phyloP scores from a whole-genome alignment of 352 stramenopile genomes.

The Globisporangium nunn region DNA sequence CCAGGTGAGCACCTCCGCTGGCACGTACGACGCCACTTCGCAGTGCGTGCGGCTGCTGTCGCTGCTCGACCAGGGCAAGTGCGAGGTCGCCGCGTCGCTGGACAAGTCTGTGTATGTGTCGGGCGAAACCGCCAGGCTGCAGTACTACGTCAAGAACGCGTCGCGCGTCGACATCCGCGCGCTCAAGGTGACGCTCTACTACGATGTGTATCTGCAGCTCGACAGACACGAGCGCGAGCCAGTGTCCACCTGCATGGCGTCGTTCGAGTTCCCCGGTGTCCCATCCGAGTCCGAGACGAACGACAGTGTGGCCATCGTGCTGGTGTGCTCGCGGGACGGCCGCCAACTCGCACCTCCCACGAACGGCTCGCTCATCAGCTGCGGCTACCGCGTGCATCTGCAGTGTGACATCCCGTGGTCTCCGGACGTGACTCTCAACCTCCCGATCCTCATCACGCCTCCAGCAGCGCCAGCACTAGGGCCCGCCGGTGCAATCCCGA shows the following conservation, averaged over 20 bases:
- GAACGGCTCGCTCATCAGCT: conserved; percentile 19
- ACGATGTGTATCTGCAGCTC: conserved; percentile 17
- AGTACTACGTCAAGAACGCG: conserved; percentile 28
- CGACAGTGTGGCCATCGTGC: conserved; percentile 16
- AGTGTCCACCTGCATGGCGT: not conserved
- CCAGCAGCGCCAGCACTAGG: not conserved
- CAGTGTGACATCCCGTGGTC: conserved; percentile 36
- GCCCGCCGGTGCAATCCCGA: not conserved
- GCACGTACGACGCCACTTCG: conserved; percentile 17
- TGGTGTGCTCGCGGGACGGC: conserved; percentile 1
- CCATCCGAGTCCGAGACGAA: conserved; percentile 9
- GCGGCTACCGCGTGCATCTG: conserved; percentile 26
- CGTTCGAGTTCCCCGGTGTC: conserved; percentile 5
- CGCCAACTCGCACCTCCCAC: conserved; percentile 25
- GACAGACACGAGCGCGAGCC: conserved; percentile 6
- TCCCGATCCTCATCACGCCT: conserved; percentile 15
- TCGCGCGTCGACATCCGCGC: conserved; percentile 28
- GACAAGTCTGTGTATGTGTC: conserved; percentile 29
- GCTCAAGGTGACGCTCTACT: conserved; percentile 18
- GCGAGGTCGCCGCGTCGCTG: conserved; percentile 23
- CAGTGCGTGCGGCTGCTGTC: conserved; percentile 26
- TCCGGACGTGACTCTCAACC: conserved; percentile 24
- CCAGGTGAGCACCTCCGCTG: conserved; percentile 2
- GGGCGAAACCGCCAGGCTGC: conserved; percentile 23
- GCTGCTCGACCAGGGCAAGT: conserved; percentile 31